phyloP scores from a whole-genome alignment of 805 yeast species.

The Sugiyamaella chiloensis region DNA sequence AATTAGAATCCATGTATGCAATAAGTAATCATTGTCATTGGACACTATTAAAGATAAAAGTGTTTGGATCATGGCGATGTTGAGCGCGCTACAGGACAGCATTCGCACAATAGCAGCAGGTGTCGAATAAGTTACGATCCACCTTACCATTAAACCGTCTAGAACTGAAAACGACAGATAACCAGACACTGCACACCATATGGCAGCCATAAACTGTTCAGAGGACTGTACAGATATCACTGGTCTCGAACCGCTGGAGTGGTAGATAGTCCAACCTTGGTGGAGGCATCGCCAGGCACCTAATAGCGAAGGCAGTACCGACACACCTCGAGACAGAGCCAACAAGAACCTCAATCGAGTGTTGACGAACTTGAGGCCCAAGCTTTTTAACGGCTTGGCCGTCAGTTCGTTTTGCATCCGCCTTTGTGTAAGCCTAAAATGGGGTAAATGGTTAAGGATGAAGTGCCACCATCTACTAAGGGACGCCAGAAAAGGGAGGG shows the following conservation, averaged over 20 bases:
- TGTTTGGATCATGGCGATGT: conserved; percentile 67
- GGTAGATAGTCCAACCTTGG: conserved; percentile 32
- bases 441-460: too few relatives aligned
- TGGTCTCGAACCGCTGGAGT: conserved; percentile 31
- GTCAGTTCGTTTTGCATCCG: too few relatives aligned
- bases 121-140: conserved; percentile 85
- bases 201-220: conserved; percentile 74
- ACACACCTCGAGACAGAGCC: conserved; percentile 70
- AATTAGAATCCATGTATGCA: conserved; percentile 91
- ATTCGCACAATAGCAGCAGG: conserved; percentile 86
- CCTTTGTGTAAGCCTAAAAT: too few relatives aligned
- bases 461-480: too few relatives aligned
- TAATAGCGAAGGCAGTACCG: conserved; percentile 62
- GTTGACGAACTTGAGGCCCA: conserved; percentile 68
- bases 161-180: conserved; percentile 78
- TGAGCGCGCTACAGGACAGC: conserved; percentile 73
- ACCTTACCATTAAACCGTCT: conserved; percentile 86
- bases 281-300: conserved; percentile 41
- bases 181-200: conserved; percentile 92
- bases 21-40: conserved; percentile 64
- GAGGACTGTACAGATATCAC: conserved; percentile 64
- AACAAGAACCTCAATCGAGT: conserved; percentile 73
- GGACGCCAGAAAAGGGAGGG: too few relatives aligned
- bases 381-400: conserved; percentile 46
- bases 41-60: conserved; percentile 60